Conservation (phyloP, 169 alveolate species). For the Besnoitia besnoiti region DNA sequence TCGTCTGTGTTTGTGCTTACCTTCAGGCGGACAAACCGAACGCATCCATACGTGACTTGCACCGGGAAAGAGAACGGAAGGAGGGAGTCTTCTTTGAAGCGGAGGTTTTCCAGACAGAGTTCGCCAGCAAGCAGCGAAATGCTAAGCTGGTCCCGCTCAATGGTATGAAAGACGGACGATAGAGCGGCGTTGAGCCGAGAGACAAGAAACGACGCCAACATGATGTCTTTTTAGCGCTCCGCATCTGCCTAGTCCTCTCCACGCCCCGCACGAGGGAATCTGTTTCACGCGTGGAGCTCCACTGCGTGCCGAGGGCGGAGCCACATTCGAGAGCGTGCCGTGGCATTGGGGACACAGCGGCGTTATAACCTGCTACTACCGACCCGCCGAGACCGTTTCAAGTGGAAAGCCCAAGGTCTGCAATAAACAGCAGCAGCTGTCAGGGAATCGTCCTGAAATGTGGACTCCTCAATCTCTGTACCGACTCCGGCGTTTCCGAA, state of each 20-base stretch:
- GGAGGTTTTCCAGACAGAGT: slow-evolving; percentile 45
- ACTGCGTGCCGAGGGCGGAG: not conserved
- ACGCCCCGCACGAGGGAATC: not conserved
- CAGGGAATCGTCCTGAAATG: too few relatives aligned
- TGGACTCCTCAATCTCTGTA: too few relatives aligned
- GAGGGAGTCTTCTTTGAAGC: slow-evolving; percentile 38
- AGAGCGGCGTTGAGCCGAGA: slow-evolving; percentile 58
- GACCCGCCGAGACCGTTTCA: too few relatives aligned
- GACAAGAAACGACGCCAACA: slow-evolving; percentile 59
- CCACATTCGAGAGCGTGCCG: not conserved
- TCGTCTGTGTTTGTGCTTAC: not conserved
- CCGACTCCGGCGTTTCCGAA: too few relatives aligned
- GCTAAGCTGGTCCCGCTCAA: slow-evolving; percentile 49
- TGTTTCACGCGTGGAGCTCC: not conserved
- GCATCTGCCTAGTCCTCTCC: not conserved
- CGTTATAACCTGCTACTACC: too few relatives aligned
- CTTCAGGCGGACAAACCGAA: slow-evolving; percentile 39
- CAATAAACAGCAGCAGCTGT: too few relatives aligned
- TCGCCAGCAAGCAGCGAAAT: slow-evolving; percentile 50
- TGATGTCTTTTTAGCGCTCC: not conserved
- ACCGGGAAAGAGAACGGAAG: slow-evolving; percentile 55
- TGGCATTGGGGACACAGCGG: not conserved
- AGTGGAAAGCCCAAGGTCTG: too few relatives aligned
- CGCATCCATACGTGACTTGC: slow-evolving; percentile 56
- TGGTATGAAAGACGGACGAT: slow-evolving; percentile 53